Evolutionary conservation across 768 basidiomycete genomes (phyloP), one percentile per base, ranked within the genome.

Genomic region (Boletus subparvulus): DNA sequence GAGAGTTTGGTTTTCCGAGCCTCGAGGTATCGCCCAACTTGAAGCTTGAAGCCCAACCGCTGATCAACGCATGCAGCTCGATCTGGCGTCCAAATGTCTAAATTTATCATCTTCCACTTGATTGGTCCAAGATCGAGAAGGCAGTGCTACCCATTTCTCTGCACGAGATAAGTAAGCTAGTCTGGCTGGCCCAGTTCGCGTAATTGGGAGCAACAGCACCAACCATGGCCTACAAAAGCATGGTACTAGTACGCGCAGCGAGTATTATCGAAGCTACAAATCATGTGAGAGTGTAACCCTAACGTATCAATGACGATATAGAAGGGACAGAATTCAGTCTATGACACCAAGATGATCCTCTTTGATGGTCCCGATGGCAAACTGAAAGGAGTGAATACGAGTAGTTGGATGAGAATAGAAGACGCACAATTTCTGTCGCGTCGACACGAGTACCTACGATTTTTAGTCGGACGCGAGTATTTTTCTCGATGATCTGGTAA

Each of bases 371-470:
- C 94, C 96, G 62, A 98, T 98, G 2, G 94, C 94, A 65, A 98
- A 98, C 94, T 97, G 57, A 2, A 28, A 1, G n/a, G 48, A 30
- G 44, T 53, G 37, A 56, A 42, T 32, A 19, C 17, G 21, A 13
- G 41, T 50, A 44, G 57, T 13, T 59, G 52, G 33, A 43, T 12
- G 43, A 28, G 28, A 17, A 48, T 24, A 39, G 17, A 47, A 10
- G 77, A 61, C 92, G 62, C 69, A 95, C 94, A 64, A 99, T 97
- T 74, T 98, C 95, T 24, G 94, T 98, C 35, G 95, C 94, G 69
- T 99, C 97, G 4, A 98, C 92, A 68, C 95, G 86, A 24, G 94
- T 97, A 33, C 97, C 97, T n/a, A 99, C 95, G 43, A 99, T 93
- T 75, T 98, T 96, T 72, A 98, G 81, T 39, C 97, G 85, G 47